A percentile compares a stretch with the other conserved stretches of the same genome.
These are phyloP conservation scores for Colletotrichum echinochloae DNA, from an alignment of 2,329 filamentous ascomycete genomes.

Conservation along the genomic window DNA sequence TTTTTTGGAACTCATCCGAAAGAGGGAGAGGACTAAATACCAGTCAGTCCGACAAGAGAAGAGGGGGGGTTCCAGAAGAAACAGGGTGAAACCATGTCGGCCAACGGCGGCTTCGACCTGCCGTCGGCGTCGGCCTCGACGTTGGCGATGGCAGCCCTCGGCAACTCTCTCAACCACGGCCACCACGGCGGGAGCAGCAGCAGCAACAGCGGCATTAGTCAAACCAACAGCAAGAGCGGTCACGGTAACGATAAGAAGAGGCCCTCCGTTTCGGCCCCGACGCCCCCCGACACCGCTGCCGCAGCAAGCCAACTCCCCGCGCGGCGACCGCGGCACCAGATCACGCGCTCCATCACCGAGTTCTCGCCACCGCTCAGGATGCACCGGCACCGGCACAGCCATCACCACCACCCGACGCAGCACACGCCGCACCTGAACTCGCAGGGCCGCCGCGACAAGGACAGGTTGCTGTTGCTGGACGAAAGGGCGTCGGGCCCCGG, in stretches of 20 bases:
- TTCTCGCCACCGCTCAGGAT: slow-evolving; percentile 61
- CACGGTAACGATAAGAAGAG: slow-evolving; percentile 1
- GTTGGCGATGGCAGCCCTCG: slow-evolving; percentile 18
- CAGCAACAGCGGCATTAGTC: neutral
- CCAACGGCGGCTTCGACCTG: slow-evolving; percentile 31
- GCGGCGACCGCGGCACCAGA: slow-evolving; percentile 58
- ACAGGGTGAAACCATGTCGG: slow-evolving; percentile 37
- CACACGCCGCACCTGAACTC: slow-evolving; percentile 41
- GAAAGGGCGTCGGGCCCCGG: slow-evolving; percentile 45
- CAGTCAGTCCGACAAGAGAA: neutral
- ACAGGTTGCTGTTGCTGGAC: slow-evolving; percentile 42
- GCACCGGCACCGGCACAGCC: slow-evolving; percentile 49
- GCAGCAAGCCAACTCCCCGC: slow-evolving; percentile 28
- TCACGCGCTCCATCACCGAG: slow-evolving; percentile 68
- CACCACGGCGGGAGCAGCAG: neutral
- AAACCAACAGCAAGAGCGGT: slow-evolving; percentile 2
- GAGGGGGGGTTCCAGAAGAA: neutral
- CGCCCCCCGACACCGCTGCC: slow-evolving; percentile 12
- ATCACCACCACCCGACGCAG: slow-evolving; percentile 51
- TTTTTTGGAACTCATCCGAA: neutral
- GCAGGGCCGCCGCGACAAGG: slow-evolving; percentile 13
- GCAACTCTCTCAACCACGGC: slow-evolving; percentile 26
- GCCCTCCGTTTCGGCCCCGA: neutral
- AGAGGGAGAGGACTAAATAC: neutral
- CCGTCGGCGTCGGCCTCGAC: slow-evolving; percentile 29